Base-by-base conservation (phyloP, 2,329 filamentous ascomycete species). In the Ampelomyces quisqualis region DNA sequence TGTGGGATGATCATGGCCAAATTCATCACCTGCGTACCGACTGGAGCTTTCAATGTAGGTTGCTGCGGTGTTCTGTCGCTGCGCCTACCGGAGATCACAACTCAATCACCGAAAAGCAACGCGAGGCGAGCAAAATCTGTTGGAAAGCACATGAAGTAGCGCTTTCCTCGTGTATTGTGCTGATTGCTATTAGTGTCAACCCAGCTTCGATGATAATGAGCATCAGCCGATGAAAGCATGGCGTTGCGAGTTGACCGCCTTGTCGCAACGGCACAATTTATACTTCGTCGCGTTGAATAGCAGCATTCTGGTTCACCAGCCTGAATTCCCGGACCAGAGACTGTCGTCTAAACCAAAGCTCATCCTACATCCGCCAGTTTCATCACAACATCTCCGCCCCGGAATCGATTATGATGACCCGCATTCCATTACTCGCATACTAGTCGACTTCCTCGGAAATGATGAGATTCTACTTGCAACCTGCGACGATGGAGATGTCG, bases 401-500 rank as follows among this genome's bases (percentile, higher is more conserved):
- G 48, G 49, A 0, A 58, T 74, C 7, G 70, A 73, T 45, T 45
- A 43, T 5, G 45, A 56, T 1, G 49, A 67, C 30, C 68, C 73
- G 17, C 72, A 75, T 49, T 65, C 65, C 2, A 72, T 76, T 43
- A 77, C 72, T 43, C 63, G 69, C 26, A 40, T 77, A 4, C 54
- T 72, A 22, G 62, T 74, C 10, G 69, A 72, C 31, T 68, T 62
- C 34, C 62, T 76, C 7, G 73, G 72, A n/a, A 64, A 58, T 15
- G 69, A 73, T 19, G 75, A 77, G 45, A 62, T 75, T 18, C 41
- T 76, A 14, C 64, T 82, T 64, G 64, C 81, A 64, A 49, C 71
- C 62, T 57, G 83, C 72, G 55, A 87, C 59, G 66, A 87, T 77
- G 68, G 81, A 70, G 52, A 79, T 55, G 72, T 75, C 7, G 58